Conservation (phyloP, 83 land plant species). For the Thuja plicata region DNA sequence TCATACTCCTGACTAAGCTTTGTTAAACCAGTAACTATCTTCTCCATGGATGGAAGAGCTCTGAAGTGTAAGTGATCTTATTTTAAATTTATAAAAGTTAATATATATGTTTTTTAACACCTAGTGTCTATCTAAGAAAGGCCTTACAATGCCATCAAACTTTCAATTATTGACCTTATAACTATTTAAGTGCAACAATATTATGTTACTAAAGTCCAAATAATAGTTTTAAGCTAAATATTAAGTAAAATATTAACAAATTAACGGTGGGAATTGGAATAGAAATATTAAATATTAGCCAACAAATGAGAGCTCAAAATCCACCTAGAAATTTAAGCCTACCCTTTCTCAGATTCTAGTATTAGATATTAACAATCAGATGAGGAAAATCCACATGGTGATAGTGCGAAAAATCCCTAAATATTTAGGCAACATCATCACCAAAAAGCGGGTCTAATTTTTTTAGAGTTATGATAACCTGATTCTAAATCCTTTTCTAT, state of each 20-base stretch:
- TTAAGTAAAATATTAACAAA: background rate
- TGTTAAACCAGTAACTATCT: no score
- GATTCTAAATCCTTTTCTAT: no score
- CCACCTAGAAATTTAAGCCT: background rate
- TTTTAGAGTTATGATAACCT: no score
- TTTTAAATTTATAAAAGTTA: no score
- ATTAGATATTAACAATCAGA: slow-evolving; percentile 62
- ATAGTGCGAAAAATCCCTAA: slow-evolving; percentile 27
- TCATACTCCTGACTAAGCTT: no score
- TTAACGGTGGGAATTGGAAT: background rate
- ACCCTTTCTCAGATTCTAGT: slow-evolving; percentile 82
- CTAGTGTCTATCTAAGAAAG: slow-evolving; percentile 3
- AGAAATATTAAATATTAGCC: background rate
- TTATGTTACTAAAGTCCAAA: background rate
- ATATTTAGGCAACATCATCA: no score
- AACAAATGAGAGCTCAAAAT: background rate
- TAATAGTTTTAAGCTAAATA: background rate
- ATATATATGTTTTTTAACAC: no score
- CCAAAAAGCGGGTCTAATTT: no score
- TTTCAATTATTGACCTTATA: slow-evolving; percentile 63
- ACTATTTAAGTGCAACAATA: background rate
- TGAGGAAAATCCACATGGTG: slow-evolving; percentile 57
- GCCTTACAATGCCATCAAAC: slow-evolving; percentile 46
- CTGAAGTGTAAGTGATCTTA: no score
- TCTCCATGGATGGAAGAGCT: no score